Percentiles rank a stretch among this genome's conserved stretches.
Conservation (phyloP, 2,329 filamentous ascomycete genomes). For the Fusarium temperatum region DNA sequence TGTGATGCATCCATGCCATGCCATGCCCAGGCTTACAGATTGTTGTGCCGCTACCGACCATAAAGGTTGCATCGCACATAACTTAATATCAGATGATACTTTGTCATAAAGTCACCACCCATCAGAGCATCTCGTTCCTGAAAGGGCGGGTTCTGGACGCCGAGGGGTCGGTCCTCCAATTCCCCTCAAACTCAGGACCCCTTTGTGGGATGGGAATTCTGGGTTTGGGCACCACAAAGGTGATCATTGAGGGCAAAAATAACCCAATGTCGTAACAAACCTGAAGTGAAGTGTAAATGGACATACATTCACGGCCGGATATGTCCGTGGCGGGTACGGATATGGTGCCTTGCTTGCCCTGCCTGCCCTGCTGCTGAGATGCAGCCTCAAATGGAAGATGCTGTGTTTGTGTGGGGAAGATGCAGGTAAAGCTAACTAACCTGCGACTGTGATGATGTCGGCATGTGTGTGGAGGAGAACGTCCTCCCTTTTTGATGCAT, state of each 20-base stretch:
- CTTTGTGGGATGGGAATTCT: conserved; percentile 28
- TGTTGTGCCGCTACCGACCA: conserved; percentile 25
- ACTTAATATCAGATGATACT: conserved; percentile 18
- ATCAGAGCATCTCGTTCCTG: conserved; percentile 21
- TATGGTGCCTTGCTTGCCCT: conserved; percentile 1
- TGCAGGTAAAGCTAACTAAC: conserved; percentile 22
- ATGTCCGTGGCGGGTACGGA: conserved; percentile 23
- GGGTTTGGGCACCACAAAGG: conserved; percentile 2
- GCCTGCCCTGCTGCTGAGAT: conserved; percentile 17
- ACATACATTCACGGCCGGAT: neutral
- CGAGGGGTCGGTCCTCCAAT: conserved; percentile 39
- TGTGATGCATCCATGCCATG: conserved; percentile 21
- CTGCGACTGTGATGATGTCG: conserved; percentile 9
- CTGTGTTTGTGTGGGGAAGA: conserved; percentile 21
- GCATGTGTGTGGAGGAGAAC: conserved; percentile 28
- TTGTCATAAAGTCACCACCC: conserved; percentile 14
- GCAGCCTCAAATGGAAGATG: conserved; percentile 28
- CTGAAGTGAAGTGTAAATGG: neutral
- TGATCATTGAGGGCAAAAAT: neutral
- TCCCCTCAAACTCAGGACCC: conserved; percentile 40
- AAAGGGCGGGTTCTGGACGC: conserved; percentile 25
- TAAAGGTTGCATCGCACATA: conserved; percentile 23
- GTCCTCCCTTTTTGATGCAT: conserved; percentile 21
- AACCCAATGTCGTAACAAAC: neutral
- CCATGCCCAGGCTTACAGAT: conserved; percentile 12